Evolutionary conservation across 129 eudicot genomes (phyloP).

Genomic region (Pittosporum tobira): DNA sequence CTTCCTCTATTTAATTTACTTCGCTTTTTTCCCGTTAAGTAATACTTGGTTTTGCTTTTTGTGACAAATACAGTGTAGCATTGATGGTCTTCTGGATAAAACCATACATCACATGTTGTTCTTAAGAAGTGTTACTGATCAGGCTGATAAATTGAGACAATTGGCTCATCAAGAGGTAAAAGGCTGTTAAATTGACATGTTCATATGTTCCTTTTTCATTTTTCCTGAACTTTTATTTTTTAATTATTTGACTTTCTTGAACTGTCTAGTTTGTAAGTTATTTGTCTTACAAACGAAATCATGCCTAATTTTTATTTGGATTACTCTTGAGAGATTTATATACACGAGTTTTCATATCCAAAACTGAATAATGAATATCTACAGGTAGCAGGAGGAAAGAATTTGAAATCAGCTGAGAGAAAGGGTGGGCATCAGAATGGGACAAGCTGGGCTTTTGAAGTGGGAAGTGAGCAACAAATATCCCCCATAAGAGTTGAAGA

Average conservation of each 20-base stretch:
- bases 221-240: no score
- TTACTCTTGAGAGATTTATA: neutral
- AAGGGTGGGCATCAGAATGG: constrained; percentile 31
- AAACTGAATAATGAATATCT: constrained; percentile 6
- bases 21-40: neutral
- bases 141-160: constrained; percentile 53
- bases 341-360: neutral
- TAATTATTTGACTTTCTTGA: no score
- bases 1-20: neutral
- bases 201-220: no score
- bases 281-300: neutral
- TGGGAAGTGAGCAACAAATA: constrained; percentile 43
- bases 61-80: constrained; percentile 64
- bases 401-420: constrained; percentile 16
- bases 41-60: neutral
- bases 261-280: no score
- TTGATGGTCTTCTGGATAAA: constrained; percentile 74
- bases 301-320: neutral
- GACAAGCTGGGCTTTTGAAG: constrained; percentile 73
- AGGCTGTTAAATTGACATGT: constrained; percentile 1
- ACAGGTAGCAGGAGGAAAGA: constrained; percentile 37
- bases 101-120: constrained; percentile 74
- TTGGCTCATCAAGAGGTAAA: constrained; percentile 45
- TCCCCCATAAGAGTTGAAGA: constrained; percentile 87
- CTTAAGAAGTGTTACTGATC: constrained; percentile 43